These are phyloP conservation scores for Cyclospora cayetanensis DNA, from an alignment of 169 alveolate species.

Conservation along the genomic window DNA sequence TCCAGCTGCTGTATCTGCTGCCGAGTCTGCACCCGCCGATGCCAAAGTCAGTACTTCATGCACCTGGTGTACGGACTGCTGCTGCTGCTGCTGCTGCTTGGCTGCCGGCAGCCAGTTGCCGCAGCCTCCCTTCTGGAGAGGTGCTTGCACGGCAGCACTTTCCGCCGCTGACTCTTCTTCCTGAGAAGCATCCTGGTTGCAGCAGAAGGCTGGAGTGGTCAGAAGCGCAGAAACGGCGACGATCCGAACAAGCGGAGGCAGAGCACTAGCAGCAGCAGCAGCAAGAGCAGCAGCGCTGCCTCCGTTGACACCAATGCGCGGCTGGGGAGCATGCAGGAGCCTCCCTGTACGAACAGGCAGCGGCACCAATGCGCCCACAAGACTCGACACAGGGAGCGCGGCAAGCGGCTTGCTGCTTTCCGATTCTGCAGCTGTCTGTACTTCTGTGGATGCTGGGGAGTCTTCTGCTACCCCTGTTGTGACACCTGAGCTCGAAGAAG, in stretches of 20 bases:
- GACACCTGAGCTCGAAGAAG: background rate
- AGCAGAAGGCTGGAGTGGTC: constrained; percentile 24
- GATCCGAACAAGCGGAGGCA: constrained; percentile 14
- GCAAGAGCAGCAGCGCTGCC: constrained; percentile 24
- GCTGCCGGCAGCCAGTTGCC: background rate
- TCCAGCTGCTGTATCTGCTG: background rate
- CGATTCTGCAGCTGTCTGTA: background rate
- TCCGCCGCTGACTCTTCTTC: background rate
- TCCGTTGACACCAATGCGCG: too few species aligned
- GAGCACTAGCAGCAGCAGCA: constrained; percentile 45
- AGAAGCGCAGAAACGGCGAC: constrained; percentile 46
- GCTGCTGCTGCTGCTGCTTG: constrained; percentile 11
- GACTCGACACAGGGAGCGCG: background rate
- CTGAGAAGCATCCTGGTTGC: background rate
- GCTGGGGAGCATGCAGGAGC: too few species aligned
- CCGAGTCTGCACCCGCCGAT: background rate
- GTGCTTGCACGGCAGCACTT: constrained; percentile 6
- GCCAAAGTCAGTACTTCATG: background rate
- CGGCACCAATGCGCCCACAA: constrained; percentile 24
- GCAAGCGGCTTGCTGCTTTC: background rate
- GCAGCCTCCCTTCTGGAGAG: too few species aligned
- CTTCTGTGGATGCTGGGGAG: background rate
- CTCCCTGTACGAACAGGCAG: background rate
- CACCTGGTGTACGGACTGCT: background rate
- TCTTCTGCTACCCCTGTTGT: background rate